These are phyloP conservation scores for Dovyalis caffra DNA, from an alignment of 345 rosid species.

Conservation along the genomic window DNA sequence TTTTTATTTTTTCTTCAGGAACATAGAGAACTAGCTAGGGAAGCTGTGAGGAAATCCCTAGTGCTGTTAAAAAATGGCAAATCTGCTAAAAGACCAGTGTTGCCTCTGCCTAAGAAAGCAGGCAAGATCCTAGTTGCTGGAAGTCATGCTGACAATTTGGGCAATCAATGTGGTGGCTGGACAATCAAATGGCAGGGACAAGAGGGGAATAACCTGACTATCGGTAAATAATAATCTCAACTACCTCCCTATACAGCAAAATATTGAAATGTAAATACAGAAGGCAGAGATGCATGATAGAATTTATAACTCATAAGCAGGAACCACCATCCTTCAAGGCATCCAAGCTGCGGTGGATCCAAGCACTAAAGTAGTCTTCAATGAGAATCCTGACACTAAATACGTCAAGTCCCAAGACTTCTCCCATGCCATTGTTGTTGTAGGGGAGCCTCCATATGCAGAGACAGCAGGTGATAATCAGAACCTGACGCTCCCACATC, in stretches of 20 bases:
- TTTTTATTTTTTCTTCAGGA: conserved; percentile 1
- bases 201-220: conserved; percentile 14
- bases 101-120: conserved; percentile 23
- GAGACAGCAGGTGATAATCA: conserved; percentile 11
- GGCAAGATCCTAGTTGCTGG: conserved; percentile 17
- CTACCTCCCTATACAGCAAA: background rate
- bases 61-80: conserved; percentile 23
- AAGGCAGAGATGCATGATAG: background rate
- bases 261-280: background rate
- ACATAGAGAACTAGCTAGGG: conserved; percentile 25
- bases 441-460: conserved; percentile 25
- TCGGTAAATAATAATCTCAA: background rate
- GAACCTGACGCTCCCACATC: conserved; percentile 13
- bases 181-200: conserved; percentile 29
- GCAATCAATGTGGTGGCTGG: conserved; percentile 32
- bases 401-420: conserved; percentile 2
- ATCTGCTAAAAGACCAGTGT: background rate
- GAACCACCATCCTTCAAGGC: conserved; percentile 20
- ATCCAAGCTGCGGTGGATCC: conserved; percentile 15
- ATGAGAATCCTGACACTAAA: conserved; percentile 3
- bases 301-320: background rate
- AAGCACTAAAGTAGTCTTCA: conserved; percentile 8
- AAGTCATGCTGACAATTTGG: conserved; percentile 20
- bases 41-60: conserved; percentile 30
- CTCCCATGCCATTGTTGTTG: conserved; percentile 24